These are phyloP conservation scores for Elongisporangium anandrum DNA, from an alignment of 352 stramenopile species.

Conservation along the genomic window DNA sequence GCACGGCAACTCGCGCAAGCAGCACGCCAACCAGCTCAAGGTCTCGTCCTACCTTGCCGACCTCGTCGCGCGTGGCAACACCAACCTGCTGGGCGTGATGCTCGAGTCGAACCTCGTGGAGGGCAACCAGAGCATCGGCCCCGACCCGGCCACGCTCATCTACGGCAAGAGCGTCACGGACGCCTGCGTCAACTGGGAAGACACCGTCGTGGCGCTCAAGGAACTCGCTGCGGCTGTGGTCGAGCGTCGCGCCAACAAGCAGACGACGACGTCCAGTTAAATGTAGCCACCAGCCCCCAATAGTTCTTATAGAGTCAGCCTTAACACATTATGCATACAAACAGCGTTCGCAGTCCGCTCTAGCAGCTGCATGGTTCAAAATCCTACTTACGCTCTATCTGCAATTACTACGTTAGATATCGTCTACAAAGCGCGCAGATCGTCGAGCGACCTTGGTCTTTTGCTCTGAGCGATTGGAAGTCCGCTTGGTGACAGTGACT, in stretches of 20 bases:
- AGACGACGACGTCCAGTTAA: background rate
- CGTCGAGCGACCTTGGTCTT: background rate
- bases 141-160: constrained; percentile 62
- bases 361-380: background rate
- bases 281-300: background rate
- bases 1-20: constrained; percentile 84
- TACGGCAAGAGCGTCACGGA: constrained; percentile 88
- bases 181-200: constrained; percentile 81
- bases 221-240: constrained; percentile 54
- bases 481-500: background rate
- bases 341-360: too few species aligned
- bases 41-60: constrained; percentile 64
- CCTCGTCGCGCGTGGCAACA: constrained; percentile 57
- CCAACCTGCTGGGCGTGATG: constrained; percentile 80
- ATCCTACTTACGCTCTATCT: background rate
- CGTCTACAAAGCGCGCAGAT: background rate
- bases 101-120: constrained; percentile 87
- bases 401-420: background rate
- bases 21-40: constrained; percentile 80
- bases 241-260: constrained; percentile 27
- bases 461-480: background rate
- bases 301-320: background rate
- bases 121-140: constrained; percentile 76
- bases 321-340: background rate
- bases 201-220: constrained; percentile 62